Base-by-base conservation (phyloP, 441 rosid genomes). In the Populus hybrid region DNA sequence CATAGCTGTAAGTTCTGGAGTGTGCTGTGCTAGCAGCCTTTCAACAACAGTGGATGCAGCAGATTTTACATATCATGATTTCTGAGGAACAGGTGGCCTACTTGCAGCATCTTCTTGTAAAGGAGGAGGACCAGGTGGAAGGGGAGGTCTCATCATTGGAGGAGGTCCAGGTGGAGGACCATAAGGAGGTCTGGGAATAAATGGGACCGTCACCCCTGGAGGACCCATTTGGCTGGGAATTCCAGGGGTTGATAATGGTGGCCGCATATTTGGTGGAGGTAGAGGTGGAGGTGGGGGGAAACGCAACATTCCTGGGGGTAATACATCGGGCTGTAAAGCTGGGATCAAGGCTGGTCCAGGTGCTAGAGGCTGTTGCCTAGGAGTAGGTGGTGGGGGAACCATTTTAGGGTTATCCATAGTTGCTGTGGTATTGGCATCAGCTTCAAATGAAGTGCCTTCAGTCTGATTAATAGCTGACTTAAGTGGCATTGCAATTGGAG, bases 31-130 rank as follows among this genome's bases (percentile, higher is more conserved):
- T 63, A 93, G 86, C 77, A 97, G 99, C 87, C 97, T 90, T 86
- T 94, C 92, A 74, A 95, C 92, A 79, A 95, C 98, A 81, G 99
- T 95, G 65, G 99, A 88, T 74, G 97, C 98, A 81, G 99, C 98
- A 67, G 98, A 95, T 84, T 95, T 95, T 42, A 95, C 87, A 79
- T 89, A 95, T 36, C 97, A 95, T 81, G 98, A 97, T 86, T 90
- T 95, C 76, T 85, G 94, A 35, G 96, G 92, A 70, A 86, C 84
- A 34, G 81, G 67, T 18, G 89, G 91, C 81, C 91, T 88, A 73
- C 65, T 73, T 79, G 86, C 75, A 82, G 84, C 69, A 73, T 89
- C 92, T 69, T 91, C 92, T 65, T 85, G 90, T 3, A 89, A 71
- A 66, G 97, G 89, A 14, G 98, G 98, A 75, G 97, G 98, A 71